A percentile compares a stretch with the other conserved stretches of the same genome.
Evolutionary conservation across 2,329 filamentous ascomycete genomes (phyloP).

Genomic region (Colletotrichum ledebouriae): DNA sequence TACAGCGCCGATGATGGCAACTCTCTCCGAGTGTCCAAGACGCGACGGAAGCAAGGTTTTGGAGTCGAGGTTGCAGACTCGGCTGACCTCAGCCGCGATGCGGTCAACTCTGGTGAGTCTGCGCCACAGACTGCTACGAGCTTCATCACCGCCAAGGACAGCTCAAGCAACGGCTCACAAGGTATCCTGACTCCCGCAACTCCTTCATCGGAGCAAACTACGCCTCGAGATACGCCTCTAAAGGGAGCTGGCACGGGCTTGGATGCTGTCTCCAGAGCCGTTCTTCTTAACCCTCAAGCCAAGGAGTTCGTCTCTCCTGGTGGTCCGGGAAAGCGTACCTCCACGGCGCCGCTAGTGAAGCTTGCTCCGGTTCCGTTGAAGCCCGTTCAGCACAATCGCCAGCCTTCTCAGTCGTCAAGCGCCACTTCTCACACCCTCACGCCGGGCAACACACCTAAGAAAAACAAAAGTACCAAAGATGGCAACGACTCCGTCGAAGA

Average conservation of each 20-base stretch:
- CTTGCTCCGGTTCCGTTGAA: conserved; percentile 32
- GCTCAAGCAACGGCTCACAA: conserved; percentile 21
- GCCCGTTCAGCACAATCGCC: conserved; percentile 11
- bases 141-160: conserved; percentile 21
- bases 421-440: conserved; percentile 29
- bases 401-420: conserved; percentile 20
- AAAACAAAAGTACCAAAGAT: background rate
- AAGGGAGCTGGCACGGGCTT: background rate
- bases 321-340: background rate
- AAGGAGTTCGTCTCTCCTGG: conserved; percentile 28
- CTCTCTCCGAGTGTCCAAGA: conserved; percentile 51
- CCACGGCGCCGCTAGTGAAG: background rate
- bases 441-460: conserved; percentile 19
- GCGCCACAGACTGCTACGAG: conserved; percentile 19
- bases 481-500: background rate
- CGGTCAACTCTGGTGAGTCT: background rate
- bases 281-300: conserved; percentile 23
- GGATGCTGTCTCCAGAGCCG: background rate
- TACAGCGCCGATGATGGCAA: conserved; percentile 51
- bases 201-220: background rate
- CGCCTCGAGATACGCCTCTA: background rate
- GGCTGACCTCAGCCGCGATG: background rate
- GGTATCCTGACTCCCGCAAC: conserved; percentile 23
- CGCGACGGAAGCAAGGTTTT: conserved; percentile 45
- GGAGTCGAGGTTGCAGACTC: background rate